Base-by-base conservation (phyloP, 148 eudicot species). In the Cornus kousa region DNA sequence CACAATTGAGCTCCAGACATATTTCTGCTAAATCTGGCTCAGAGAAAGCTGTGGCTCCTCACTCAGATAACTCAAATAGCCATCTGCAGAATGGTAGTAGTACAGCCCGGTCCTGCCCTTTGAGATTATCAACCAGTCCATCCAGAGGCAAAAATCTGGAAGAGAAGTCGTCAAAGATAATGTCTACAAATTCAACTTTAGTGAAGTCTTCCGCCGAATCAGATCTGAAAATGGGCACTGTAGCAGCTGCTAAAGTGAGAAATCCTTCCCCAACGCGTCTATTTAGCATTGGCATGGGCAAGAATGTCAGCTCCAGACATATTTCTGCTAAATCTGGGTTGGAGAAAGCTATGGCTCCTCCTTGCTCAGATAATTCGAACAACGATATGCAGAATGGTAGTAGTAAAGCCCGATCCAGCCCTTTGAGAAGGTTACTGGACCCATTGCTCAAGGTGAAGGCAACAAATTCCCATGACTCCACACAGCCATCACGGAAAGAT, bases 341-440 rank as follows among this genome's bases (percentile, higher is more conserved):
- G n/a, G 81, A 82, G 31, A 83, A 80, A 48, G 77, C 77, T 71
- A 55, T 67, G 73, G 79, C 73, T 82, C 70, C 86, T 37, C 11
- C 72, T 68, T 73, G 69, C 50, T 68, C 76, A 48, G 77, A 80
- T 74, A 75, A 81, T 80, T 70, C 86, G 28, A 71, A 74, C 14
- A 79, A 70, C 32, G 84, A 87, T 35, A 87, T 87, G 57, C 53
- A 83, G 55, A 71, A 62, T 62, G 82, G 67, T 68, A 78, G 59
- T 20, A 73, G 73, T 71, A 85, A 84, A 87, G 79, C 88, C 53
- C 80, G 89, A 72, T 86, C 91, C 19, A 93, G 96, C 83, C 95
- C 98, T 77, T 75, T 93, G 60, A 90, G 91, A 83, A 90, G 98
- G 85, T 82, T 93, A 74, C 86, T 93, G 19, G 92, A 90, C 70